Conservation (phyloP, 371 early-diverging fungal genomes). For the Actinomortierella ambigua region DNA sequence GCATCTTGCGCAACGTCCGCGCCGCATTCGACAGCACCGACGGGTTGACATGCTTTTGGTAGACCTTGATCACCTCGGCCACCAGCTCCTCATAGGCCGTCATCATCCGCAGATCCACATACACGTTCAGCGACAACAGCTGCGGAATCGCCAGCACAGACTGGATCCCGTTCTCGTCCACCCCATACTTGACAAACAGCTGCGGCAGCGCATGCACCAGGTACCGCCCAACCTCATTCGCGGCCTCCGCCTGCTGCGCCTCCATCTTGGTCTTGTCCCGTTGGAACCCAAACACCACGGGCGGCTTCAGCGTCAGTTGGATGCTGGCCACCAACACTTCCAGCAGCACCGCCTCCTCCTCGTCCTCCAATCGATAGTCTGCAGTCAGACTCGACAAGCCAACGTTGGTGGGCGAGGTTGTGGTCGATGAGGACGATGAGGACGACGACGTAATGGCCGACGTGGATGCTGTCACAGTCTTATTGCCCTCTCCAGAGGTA, state of each 20-base stretch:
- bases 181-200: conserved; percentile 69
- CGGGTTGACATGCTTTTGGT: conserved; percentile 55
- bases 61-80: conserved; percentile 61
- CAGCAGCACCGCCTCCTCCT: conserved; percentile 68
- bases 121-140: conserved; percentile 63
- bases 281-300: conserved; percentile 29
- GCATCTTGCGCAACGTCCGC: conserved; percentile 51
- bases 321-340: conserved; percentile 57
- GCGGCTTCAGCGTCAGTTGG: conserved; percentile 44
- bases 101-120: conserved; percentile 68
- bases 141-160: conserved; percentile 63
- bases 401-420: too few relatives aligned
- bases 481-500: conserved; percentile 19
- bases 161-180: conserved; percentile 55
- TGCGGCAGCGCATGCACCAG: conserved; percentile 62
- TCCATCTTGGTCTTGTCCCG: conserved; percentile 45
- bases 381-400: conserved; percentile 37
- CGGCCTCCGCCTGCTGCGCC: conserved; percentile 39
- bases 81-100: conserved; percentile 65
- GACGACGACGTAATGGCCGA: too few relatives aligned
- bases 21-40: conserved; percentile 47
- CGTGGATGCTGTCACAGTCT: conserved; percentile 14
- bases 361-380: conserved; percentile 58
- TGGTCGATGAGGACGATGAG: too few relatives aligned
- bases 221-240: conserved; percentile 57